Conservation (phyloP, 495 filamentous ascomycete species). For the Parathielavia appendiculata region DNA sequence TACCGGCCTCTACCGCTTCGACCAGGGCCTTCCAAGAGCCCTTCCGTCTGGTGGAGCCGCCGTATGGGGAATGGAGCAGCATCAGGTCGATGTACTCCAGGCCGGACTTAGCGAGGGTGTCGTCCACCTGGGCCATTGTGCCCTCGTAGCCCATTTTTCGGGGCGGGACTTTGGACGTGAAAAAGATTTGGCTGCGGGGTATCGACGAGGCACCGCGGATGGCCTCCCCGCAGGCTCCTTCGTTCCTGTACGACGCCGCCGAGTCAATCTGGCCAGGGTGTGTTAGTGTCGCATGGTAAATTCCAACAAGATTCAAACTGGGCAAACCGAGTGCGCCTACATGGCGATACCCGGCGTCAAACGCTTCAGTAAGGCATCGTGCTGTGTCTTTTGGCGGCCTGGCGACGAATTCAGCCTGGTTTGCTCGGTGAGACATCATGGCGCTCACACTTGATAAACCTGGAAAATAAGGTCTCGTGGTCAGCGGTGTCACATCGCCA, state of each 20-base stretch:
- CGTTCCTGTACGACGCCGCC: constrained; percentile 65
- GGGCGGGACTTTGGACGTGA: constrained; percentile 65
- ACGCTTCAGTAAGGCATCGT: constrained; percentile 54
- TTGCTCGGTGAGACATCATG: not conserved
- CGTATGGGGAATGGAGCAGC: constrained; percentile 58
- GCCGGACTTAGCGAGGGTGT: constrained; percentile 47
- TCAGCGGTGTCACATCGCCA: not conserved
- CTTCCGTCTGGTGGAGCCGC: constrained; percentile 51
- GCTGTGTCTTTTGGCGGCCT: constrained; percentile 38
- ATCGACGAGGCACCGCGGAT: constrained; percentile 46
- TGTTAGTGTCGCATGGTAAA: not conserved
- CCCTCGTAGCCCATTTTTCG: constrained; percentile 40
- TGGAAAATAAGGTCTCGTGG: constrained; percentile 20
- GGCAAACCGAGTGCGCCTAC: constrained; percentile 30
- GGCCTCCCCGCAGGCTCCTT: constrained; percentile 58
- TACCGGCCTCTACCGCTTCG: constrained; percentile 58
- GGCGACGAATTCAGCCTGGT: not conserved
- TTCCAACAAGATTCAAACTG: not conserved
- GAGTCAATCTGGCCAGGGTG: constrained; percentile 55
- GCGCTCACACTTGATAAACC: constrained; percentile 66
- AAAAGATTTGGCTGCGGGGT: constrained; percentile 60
- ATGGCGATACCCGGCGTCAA: constrained; percentile 69
- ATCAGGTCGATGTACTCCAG: constrained; percentile 62
- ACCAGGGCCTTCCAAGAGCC: constrained; percentile 60
- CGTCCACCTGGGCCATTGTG: constrained; percentile 47